Evolutionary conservation across 768 basidiomycete species (phyloP).

Genomic region (Russula abietina): DNA sequence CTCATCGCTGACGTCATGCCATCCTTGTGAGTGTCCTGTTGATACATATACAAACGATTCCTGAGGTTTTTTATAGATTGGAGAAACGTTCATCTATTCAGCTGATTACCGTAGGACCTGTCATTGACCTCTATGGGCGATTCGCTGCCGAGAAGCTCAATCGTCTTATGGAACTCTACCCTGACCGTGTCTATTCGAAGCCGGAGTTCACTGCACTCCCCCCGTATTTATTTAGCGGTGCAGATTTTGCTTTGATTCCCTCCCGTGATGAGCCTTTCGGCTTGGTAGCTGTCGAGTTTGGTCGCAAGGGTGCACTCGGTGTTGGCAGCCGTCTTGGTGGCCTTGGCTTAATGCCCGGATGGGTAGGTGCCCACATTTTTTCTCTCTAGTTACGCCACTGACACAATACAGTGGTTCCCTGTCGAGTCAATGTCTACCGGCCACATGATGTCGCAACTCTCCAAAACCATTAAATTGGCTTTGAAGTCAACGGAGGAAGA

Average conservation of each 20-base stretch:
- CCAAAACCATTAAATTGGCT: slow-evolving; percentile 92
- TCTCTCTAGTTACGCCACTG: slow-evolving; percentile 3
- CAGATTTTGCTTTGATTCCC: slow-evolving; percentile 92
- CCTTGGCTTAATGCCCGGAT: slow-evolving; percentile 95
- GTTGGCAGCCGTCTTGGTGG: slow-evolving; percentile 92
- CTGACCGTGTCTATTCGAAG: slow-evolving; percentile 91
- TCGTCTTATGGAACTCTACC: slow-evolving; percentile 91
- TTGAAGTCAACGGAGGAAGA: slow-evolving; percentile 87
- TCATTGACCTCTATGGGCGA: slow-evolving; percentile 91
- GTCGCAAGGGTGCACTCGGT: slow-evolving; percentile 92
- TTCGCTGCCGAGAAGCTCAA: slow-evolving; percentile 93
- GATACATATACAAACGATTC: slow-evolving; percentile 15
- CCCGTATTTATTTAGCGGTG: slow-evolving; percentile 89
- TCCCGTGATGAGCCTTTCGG: slow-evolving; percentile 97
- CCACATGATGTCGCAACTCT: slow-evolving; percentile 91
- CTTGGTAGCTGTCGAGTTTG: slow-evolving; percentile 93
- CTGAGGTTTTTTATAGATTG: slow-evolving; percentile 42
- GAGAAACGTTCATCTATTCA: slow-evolving; percentile 85
- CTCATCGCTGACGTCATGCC: slow-evolving; percentile 96
- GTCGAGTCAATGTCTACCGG: slow-evolving; percentile 89
- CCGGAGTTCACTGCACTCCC: slow-evolving; percentile 94
- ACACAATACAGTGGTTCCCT: slow-evolving; percentile 75
- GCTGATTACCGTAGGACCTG: slow-evolving; percentile 84
- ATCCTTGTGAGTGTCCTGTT: slow-evolving; percentile 49
- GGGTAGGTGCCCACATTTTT: slow-evolving; percentile 50